Conservation (phyloP, 148 eudicot genomes). For the Rhododendron ovatum region DNA sequence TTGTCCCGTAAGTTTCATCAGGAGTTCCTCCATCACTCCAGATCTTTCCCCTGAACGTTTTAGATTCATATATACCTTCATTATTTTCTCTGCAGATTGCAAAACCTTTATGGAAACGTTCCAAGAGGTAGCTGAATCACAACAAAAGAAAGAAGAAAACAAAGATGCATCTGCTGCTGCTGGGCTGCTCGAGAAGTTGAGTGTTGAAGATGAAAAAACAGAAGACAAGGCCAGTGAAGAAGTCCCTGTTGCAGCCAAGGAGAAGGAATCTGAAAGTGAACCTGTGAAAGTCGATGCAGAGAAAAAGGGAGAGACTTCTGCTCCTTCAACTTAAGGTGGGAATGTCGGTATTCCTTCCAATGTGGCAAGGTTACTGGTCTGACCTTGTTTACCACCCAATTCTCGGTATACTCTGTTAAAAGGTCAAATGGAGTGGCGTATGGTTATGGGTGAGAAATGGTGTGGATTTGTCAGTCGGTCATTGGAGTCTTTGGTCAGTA, state of each 20-base stretch:
- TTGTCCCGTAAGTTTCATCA: neutral
- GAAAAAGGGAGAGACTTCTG: constrained; percentile 34
- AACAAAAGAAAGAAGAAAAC: constrained; percentile 46
- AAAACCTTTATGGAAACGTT: constrained; percentile 67
- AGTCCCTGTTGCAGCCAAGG: constrained; percentile 21
- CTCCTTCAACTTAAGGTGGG: constrained; percentile 24
- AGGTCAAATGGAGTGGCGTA: neutral
- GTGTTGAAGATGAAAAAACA: constrained; percentile 46
- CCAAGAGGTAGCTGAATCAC: constrained; percentile 77
- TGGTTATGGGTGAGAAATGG: constrained; percentile 15
- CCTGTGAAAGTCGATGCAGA: constrained; percentile 24
- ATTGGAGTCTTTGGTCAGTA: neutral
- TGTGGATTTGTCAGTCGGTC: constrained; percentile 15
- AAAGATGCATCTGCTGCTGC: constrained; percentile 60
- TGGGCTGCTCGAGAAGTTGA: constrained; percentile 60
- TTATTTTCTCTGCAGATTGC: constrained; percentile 47
- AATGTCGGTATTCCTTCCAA: neutral
- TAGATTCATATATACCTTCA: neutral
- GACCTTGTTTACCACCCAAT: constrained; percentile 4
- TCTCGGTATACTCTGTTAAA: neutral
- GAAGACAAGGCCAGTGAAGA: constrained; percentile 34
- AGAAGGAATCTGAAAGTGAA: constrained; percentile 24
- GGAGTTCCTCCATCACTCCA: neutral
- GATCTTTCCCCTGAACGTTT: neutral
- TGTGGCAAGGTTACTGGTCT: constrained; percentile 5